phyloP scores from a whole-genome alignment of 441 rosid species.

The Capsella rubella region DNA sequence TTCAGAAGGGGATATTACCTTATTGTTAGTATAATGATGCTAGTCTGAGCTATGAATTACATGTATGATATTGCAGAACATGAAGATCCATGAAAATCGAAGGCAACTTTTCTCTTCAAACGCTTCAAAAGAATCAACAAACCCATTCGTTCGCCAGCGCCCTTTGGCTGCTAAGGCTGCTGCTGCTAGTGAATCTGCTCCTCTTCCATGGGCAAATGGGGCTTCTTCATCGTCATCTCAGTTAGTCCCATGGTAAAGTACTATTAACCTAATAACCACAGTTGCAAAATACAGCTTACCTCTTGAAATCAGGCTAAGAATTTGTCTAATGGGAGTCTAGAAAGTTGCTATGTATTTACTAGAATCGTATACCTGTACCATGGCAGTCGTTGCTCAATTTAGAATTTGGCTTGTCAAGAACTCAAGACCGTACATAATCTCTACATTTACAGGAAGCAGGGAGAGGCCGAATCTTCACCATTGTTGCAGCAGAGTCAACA shows the following conservation, averaged over 20 bases:
- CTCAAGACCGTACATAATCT: constrained; percentile 10
- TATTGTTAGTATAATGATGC: constrained; percentile 1
- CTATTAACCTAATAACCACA: background rate
- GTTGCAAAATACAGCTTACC: constrained; percentile 9
- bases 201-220: constrained; percentile 87
- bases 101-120: constrained; percentile 84
- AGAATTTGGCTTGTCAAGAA: constrained; percentile 16
- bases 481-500: constrained; percentile 66
- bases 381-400: constrained; percentile 4
- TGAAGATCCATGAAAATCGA: constrained; percentile 89
- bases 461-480: constrained; percentile 76
- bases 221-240: constrained; percentile 72
- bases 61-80: constrained; percentile 59
- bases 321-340: background rate
- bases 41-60: constrained; percentile 9
- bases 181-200: constrained; percentile 58
- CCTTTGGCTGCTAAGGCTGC: constrained; percentile 78
- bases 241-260: constrained; percentile 59
- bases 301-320: constrained; percentile 21
- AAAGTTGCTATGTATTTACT: background rate
- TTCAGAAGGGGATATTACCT: background rate
- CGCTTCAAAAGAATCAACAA: constrained; percentile 79
- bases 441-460: constrained; percentile 58
- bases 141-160: constrained; percentile 93
- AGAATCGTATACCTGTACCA: background rate